These are phyloP conservation scores for Fusarium staphyleae DNA, from an alignment of 2,329 filamentous ascomycete genomes.

Conservation along the genomic window DNA sequence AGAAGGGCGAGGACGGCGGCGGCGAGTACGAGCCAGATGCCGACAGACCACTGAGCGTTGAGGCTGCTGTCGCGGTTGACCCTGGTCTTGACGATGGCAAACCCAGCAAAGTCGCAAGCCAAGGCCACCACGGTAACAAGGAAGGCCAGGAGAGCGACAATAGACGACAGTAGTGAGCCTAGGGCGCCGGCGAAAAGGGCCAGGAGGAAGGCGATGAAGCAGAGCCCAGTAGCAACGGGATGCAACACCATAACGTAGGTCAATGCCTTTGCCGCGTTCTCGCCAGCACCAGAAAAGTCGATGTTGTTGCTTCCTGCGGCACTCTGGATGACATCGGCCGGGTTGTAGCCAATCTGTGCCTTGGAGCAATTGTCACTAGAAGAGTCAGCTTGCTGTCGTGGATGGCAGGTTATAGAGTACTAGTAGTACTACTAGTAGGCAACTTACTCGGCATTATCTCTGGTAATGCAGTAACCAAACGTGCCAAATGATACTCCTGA, in stretches of 20 bases:
- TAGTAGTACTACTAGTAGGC: too few relatives aligned
- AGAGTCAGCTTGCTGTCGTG: slow-evolving; percentile 12
- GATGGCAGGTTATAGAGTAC: background rate
- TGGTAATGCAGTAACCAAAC: slow-evolving; percentile 63
- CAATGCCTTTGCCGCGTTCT: slow-evolving; percentile 55
- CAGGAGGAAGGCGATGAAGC: slow-evolving; percentile 66
- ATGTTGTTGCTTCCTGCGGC: slow-evolving; percentile 48
- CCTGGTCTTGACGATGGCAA: slow-evolving; percentile 60
- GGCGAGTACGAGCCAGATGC: slow-evolving; percentile 66
- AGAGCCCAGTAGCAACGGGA: slow-evolving; percentile 63
- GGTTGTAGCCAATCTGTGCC: slow-evolving; percentile 62
- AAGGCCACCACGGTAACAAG: slow-evolving; percentile 58
- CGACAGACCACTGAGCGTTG: slow-evolving; percentile 59
- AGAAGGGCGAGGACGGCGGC: slow-evolving; percentile 62
- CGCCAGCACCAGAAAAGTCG: slow-evolving; percentile 52
- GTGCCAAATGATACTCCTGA: slow-evolving; percentile 62
- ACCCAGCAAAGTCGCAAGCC: slow-evolving; percentile 64
- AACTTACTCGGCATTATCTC: slow-evolving; percentile 38
- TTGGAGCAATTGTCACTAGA: slow-evolving; percentile 56
- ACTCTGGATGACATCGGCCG: slow-evolving; percentile 53
- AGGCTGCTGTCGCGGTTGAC: slow-evolving; percentile 57
- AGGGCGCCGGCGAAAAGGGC: slow-evolving; percentile 59
- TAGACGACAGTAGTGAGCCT: slow-evolving; percentile 59
- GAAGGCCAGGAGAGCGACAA: slow-evolving; percentile 60
- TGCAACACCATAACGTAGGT: slow-evolving; percentile 69